phyloP scores from a whole-genome alignment of 2,329 filamentous ascomycete genomes.

The Sclerotinia sclerotiorum region DNA sequence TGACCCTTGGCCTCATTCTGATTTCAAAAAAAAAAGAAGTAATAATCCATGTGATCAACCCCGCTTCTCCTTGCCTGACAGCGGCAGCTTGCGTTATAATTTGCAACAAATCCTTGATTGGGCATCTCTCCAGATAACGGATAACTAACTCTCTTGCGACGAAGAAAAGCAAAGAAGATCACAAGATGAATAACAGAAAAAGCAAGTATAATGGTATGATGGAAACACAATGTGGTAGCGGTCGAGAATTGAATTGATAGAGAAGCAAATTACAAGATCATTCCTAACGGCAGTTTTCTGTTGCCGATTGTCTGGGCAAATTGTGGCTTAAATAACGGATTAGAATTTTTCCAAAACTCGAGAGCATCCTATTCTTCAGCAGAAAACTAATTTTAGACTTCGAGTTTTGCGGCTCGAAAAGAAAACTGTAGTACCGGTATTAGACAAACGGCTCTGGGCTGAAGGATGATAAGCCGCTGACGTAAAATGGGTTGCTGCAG shows the following conservation, averaged over 20 bases:
- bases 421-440: not conserved
- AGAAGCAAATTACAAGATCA: not conserved
- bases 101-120: not conserved
- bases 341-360: not conserved
- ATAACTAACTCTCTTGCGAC: not conserved
- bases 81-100: not conserved
- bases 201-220: not conserved
- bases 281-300: not conserved
- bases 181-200: not conserved
- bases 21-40: not conserved
- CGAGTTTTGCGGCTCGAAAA: not conserved
- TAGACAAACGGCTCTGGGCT: not conserved
- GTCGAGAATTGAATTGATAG: not conserved
- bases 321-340: not conserved
- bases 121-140: not conserved
- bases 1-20: not conserved
- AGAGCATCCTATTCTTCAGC: not conserved
- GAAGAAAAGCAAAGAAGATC: not conserved
- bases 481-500: constrained; percentile 7
- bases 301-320: not conserved
- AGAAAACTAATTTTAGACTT: not conserved
- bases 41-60: not conserved
- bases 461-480: not conserved
- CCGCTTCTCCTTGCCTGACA: not conserved
- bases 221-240: not conserved